A percentile compares a stretch with the other conserved stretches of the same genome.
phyloP scores from a whole-genome alignment of 805 yeast genomes.

The Kodamaea lidongshanica region DNA sequence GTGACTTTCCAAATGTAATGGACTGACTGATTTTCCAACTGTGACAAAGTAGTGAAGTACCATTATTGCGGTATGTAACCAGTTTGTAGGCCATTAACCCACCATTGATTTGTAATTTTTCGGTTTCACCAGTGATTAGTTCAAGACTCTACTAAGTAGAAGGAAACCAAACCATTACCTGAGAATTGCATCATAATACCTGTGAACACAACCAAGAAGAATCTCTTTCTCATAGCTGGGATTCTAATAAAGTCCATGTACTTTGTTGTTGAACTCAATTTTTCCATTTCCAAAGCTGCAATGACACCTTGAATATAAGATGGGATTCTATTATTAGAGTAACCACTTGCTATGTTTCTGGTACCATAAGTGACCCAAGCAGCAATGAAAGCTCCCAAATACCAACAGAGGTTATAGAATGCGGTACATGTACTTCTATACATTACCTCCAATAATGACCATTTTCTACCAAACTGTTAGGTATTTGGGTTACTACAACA shows the following conservation, averaged over 20 bases:
- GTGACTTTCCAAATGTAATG: too few relatives aligned
- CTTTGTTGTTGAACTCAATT: slow-evolving; percentile 21
- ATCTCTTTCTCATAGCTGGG: slow-evolving; percentile 37
- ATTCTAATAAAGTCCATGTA: slow-evolving; percentile 36
- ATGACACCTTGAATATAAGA: slow-evolving; percentile 41
- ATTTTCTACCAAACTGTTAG: slow-evolving; percentile 42
- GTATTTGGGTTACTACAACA: slow-evolving; percentile 46
- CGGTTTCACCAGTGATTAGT: slow-evolving; percentile 40
- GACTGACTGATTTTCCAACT: too few relatives aligned
- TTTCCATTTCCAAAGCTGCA: slow-evolving; percentile 33
- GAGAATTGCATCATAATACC: slow-evolving; percentile 40
- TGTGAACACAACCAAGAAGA: slow-evolving; percentile 26
- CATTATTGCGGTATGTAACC: too few relatives aligned
- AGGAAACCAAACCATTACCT: slow-evolving; percentile 49
- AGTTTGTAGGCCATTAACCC: slow-evolving; percentile 45
- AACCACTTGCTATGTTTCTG: slow-evolving; percentile 20
- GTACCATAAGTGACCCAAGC: slow-evolving; percentile 49
- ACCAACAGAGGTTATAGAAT: slow-evolving; percentile 47
- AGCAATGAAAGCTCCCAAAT: slow-evolving; percentile 48
- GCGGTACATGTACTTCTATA: slow-evolving; percentile 23
- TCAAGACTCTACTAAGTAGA: slow-evolving; percentile 46
- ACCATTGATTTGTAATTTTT: slow-evolving; percentile 47
- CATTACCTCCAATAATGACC: slow-evolving; percentile 19
- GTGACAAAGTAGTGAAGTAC: too few relatives aligned
- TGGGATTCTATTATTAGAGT: slow-evolving; percentile 55